A percentile compares a stretch with the other conserved stretches of the same genome.
These are phyloP conservation scores for Salix suchowensis DNA, from an alignment of 345 rosid genomes.

Conservation along the genomic window DNA sequence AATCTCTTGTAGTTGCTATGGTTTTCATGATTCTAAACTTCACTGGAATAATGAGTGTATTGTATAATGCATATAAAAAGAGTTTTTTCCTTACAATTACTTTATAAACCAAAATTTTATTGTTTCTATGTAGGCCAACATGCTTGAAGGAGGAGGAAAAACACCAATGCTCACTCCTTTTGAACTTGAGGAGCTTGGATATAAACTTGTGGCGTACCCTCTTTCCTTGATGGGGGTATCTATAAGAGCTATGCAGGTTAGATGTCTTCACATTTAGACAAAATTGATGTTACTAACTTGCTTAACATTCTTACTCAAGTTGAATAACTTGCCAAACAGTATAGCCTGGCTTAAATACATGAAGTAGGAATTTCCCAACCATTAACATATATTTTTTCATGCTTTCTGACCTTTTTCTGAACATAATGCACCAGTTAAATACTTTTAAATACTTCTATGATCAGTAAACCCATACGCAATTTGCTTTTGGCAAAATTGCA, in stretches of 20 bases:
- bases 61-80: neutral
- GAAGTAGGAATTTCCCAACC: no score
- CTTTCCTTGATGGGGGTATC: constrained; percentile 83
- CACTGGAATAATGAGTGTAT: neutral
- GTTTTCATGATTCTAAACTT: neutral
- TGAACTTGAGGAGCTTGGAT: constrained; percentile 82
- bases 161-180: constrained; percentile 62
- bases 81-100: neutral
- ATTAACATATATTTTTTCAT: neutral
- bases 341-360: no score
- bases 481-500: no score
- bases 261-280: neutral
- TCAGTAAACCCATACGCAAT: no score
- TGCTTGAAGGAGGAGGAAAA: constrained; percentile 95
- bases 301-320: neutral
- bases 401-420: neutral
- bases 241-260: constrained; percentile 89
- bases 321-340: neutral
- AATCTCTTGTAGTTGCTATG: no score
- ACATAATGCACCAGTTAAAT: neutral
- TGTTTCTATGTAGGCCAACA: constrained; percentile 49
- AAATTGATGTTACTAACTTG: neutral
- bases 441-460: no score
- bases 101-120: constrained; percentile 10
- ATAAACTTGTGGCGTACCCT: constrained; percentile 79